Evolutionary conservation across 371 early-diverging fungal genomes (phyloP).

Genomic region (Syncephalastrum sp.): DNA sequence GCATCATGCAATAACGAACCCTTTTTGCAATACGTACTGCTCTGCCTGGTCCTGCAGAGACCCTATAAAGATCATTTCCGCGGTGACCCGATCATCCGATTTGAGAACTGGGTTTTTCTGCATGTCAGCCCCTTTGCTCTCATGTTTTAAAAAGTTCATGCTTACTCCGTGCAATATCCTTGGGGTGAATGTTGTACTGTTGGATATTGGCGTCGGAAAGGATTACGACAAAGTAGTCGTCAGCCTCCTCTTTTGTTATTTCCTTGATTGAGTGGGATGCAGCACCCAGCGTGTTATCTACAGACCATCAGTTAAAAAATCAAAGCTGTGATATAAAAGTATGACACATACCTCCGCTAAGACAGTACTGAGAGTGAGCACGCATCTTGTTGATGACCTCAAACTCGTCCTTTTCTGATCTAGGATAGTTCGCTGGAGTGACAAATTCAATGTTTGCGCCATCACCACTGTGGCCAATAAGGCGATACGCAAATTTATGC

Average conservation of each 20-base stretch:
- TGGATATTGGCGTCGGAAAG: conserved; percentile 86
- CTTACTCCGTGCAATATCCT: conserved; percentile 69
- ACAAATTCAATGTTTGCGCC: conserved; percentile 76
- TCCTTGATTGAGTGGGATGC: conserved; percentile 70
- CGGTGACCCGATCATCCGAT: conserved; percentile 66
- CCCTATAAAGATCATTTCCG: conserved; percentile 75
- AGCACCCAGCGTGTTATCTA: conserved; percentile 77
- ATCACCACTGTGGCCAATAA: conserved; percentile 82
- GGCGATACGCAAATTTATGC: conserved; percentile 77
- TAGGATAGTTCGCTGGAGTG: conserved; percentile 64
- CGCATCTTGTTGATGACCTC: conserved; percentile 64
- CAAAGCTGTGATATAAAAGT: neutral
- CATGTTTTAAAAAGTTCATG: neutral
- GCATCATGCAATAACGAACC: neutral
- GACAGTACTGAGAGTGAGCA: conserved; percentile 66
- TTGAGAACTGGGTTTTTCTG: conserved; percentile 49
- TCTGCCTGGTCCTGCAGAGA: conserved; percentile 66
- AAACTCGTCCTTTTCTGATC: conserved; percentile 74
- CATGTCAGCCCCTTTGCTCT: conserved; percentile 16
- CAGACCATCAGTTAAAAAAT: neutral
- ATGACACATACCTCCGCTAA: conserved; percentile 55
- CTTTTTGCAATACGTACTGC: conserved; percentile 40
- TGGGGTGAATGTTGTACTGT: conserved; percentile 79
- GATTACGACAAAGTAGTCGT: conserved; percentile 79
- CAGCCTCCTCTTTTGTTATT: conserved; percentile 72